phyloP scores from a whole-genome alignment of 140 eudicot species.

The Senecio squalidus region DNA sequence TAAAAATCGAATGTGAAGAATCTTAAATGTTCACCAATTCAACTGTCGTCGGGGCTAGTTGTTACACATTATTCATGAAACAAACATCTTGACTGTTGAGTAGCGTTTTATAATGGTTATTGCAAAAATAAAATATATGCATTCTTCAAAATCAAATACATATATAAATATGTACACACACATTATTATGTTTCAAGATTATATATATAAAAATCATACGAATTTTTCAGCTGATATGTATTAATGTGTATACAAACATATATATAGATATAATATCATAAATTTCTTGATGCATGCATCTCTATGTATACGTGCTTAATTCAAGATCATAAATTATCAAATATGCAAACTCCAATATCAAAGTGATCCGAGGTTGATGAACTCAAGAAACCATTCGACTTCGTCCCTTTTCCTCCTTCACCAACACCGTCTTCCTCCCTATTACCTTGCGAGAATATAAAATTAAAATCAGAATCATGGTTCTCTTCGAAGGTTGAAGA shows the following conservation, averaged over 20 bases:
- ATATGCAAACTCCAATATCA: conserved; percentile 72
- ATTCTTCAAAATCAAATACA: conserved; percentile 5
- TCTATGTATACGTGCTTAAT: background rate
- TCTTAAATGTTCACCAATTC: too few species aligned
- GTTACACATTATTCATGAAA: too few species aligned
- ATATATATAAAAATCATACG: conserved; percentile 15
- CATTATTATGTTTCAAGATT: conserved; percentile 18
- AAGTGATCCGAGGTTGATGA: conserved; percentile 46
- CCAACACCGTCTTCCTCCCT: conserved; percentile 8
- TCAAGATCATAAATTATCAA: conserved; percentile 47
- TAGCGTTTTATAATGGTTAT: too few species aligned
- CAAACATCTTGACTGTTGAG: too few species aligned
- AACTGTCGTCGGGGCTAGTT: too few species aligned
- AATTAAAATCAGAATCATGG: conserved; percentile 31
- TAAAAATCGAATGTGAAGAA: too few species aligned
- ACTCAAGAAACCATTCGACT: conserved; percentile 42
- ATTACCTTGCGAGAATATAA: conserved; percentile 40
- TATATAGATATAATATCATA: background rate
- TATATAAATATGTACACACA: conserved; percentile 3
- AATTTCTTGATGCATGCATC: conserved; percentile 11
- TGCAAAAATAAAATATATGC: too few species aligned
- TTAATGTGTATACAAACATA: conserved; percentile 5
- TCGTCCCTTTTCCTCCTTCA: conserved; percentile 26
- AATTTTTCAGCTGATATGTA: conserved; percentile 10
- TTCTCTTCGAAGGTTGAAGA: conserved; percentile 23